Evolutionary conservation across 495 filamentous ascomycete species (phyloP), one percentile per base, ranked within the genome.

Genomic region (Hypoxylon rickii): DNA sequence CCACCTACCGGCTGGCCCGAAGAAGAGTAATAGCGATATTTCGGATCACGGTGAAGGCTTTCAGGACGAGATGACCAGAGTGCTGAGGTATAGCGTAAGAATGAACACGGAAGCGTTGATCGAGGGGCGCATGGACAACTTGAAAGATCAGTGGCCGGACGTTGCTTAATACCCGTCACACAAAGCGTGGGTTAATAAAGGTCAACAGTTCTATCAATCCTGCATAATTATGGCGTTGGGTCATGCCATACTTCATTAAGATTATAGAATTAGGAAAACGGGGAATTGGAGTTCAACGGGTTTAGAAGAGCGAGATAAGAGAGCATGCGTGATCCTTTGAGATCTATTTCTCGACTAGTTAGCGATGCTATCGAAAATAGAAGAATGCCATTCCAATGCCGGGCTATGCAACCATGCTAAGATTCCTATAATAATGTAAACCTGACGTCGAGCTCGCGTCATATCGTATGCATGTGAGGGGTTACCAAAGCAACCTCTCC

Each of bases 111-210:
- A 70, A 3, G 60, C 42, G 22, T 32, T 73, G 33, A 7, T 71
- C 43, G 52, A 68, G 11, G 66, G 64, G 7, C 16, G 55, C 18
- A 42, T 12, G 21, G 64, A 52, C 34, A 21, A 62, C 3, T 39
- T 68, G 8, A 53, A 57, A 3, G 67, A 73, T 46, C 59, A 66
- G 55, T 70, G 38, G 42, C 66, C 68, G 18, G 64, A 70, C 44
- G 10, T 29, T 29, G 24, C 4, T 29, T 29, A 29, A 29, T 29
- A 29, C 24, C n/a, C n/a, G n/a, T n/a, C n/a, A n/a, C n/a, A n/a
- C n/a, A n/a, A n/a, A n/a, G n/a, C n/a, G n/a, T 29, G 24, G 5
- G 24, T 10, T 29, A 10, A 4, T 29, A 10, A 29, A 15, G 22
- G 40, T 22, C n/a, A n/a, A n/a, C n/a, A n/a, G n/a, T n/a, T n/a